A percentile compares a stretch with the other conserved stretches of the same genome.
Conservation (phyloP, 2,329 filamentous ascomycete species). For the Neopestalotiopsis rosae region DNA sequence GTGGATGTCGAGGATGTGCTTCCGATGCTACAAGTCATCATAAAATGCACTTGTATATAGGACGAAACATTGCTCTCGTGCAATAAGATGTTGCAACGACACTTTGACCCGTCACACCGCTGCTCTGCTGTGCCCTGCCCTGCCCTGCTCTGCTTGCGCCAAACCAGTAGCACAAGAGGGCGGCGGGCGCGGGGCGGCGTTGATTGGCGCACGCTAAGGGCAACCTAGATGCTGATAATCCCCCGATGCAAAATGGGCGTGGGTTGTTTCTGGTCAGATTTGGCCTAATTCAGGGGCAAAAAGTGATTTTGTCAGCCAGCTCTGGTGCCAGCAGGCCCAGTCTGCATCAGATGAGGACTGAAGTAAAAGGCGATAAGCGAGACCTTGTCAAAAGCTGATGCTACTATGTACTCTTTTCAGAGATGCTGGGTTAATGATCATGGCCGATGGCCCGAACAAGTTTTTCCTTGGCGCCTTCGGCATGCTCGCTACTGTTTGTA, state of each 20-base stretch:
- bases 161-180: not conserved
- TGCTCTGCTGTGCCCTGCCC: too few species aligned
- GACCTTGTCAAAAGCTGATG: not conserved
- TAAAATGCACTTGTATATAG: not conserved
- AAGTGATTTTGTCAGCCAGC: not conserved
- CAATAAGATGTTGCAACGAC: conserved; percentile 12
- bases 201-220: conserved; percentile 2
- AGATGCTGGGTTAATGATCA: not conserved
- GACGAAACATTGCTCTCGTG: not conserved
- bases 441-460: too few species aligned
- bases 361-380: not conserved
- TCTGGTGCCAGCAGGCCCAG: not conserved
- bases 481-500: too few species aligned
- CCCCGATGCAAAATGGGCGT: conserved; percentile 6
- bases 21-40: not conserved
- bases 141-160: too few species aligned
- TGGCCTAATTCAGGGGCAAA: conserved; percentile 12
- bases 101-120: conserved; percentile 12
- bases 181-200: not conserved
- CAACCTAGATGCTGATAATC: conserved; percentile 12
- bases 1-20: too few species aligned
- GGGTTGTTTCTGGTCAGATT: not conserved
- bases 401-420: too few species aligned
- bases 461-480: too few species aligned
- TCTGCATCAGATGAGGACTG: not conserved